Evolutionary conservation across 495 filamentous ascomycete genomes (phyloP), one percentile per base, ranked within the genome.

Genomic region (Oidiodendron maius): DNA sequence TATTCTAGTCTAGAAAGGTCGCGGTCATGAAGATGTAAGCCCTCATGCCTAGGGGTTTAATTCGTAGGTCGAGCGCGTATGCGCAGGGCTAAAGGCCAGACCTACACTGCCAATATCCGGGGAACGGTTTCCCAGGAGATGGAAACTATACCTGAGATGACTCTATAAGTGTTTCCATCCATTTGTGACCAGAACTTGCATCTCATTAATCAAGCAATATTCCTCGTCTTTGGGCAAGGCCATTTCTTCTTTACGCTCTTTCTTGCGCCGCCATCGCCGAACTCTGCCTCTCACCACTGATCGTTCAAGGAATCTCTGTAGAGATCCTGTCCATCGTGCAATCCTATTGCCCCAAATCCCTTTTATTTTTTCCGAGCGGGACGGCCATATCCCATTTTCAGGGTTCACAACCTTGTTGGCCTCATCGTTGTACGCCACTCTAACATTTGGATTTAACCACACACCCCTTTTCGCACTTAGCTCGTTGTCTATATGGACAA

Each of bases 121-220:
- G n/a, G n/a, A n/a, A n/a, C n/a, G n/a, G n/a, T n/a, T n/a, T n/a
- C n/a, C n/a, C n/a, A n/a, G n/a, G n/a, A n/a, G n/a, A n/a, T n/a
- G n/a, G n/a, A n/a, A n/a, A n/a, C n/a, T n/a, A n/a, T n/a, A n/a
- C n/a, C n/a, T n/a, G n/a, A n/a, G n/a, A n/a, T n/a, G n/a, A n/a
- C n/a, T n/a, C n/a, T n/a, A n/a, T n/a, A n/a, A n/a, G n/a, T 91
- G 87, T 44, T 71, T 75, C 87, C 86, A 93, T 15, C 87, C 87
- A 61, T 84, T 85, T 40, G 71, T 53, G 56, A 78, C 74, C 51
- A 91, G 66, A 30, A 93, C 76, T 62, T 93, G 87, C 87, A 91
- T 91, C 68, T 90, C 86, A 65, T 91, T 82, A 42, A 91, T 78
- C 46, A 90, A 66, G 60, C 87, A 93, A n/a, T n/a, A n/a, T n/a